Evolutionary conservation across 371 early-diverging fungal genomes (phyloP), one percentile per base, ranked within the genome.

Genomic region (Apophysomyces variabilis): DNA sequence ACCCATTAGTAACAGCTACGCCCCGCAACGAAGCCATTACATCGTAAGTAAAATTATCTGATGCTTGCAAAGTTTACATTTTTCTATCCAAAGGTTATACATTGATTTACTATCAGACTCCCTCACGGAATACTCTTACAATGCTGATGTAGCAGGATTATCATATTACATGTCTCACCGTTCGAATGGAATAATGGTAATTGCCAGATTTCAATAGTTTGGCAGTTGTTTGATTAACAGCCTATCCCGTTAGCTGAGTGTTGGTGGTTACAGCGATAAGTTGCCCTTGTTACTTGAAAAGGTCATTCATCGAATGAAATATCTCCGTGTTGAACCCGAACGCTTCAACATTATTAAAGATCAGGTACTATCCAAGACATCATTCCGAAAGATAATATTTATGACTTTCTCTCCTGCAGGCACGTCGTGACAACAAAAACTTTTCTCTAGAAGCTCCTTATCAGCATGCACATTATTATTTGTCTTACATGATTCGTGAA

Each of bases 221-320:
- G 9, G 4, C 13, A 18, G 32, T 46, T 16, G 18, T 26, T 35
- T 36, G 26, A 61, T 18, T 45, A 18, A 47, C n/a, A 11, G 12
- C 9, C 37, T 12, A 38, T 58, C 4, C 12, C 41, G 0, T 11
- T 65, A 80, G 71, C 64, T 96, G 50, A 71, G 69, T 16, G 69
- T 95, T 5, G 83, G 80, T 36, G 98, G 98, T 1, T 96, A 90
- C 75, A 93, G 90, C 67, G 92, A 96, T 71, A 96, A 95, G 74
- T 71, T 96, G 1, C 77, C 83, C 14, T 73, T 87, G 2, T 77
- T 96, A 13, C 69, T 94, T 0, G 75, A 85, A 50, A 89, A 88
- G 57, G 87, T 96, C 1, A 70, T 95, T 12, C 72, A 87, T 47
- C 81, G 83, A 43, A 88, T 96, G 88, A 87, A 83, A 57, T 65